These are phyloP conservation scores for Penicillium odoratum DNA, from an alignment of 495 filamentous ascomycete species.

Conservation along the genomic window DNA sequence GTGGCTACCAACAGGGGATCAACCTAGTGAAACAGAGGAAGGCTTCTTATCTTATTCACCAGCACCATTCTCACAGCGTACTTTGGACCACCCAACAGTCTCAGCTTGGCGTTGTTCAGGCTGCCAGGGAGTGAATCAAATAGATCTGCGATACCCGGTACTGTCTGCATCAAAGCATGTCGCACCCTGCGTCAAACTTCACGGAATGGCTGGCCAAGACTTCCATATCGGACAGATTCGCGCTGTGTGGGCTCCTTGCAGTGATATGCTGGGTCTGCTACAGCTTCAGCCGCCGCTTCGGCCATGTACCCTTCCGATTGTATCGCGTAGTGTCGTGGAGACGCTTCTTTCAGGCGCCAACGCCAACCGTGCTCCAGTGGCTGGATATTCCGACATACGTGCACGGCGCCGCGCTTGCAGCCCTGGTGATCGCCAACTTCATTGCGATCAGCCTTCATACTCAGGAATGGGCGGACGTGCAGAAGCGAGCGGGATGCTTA, in stretches of 20 bases:
- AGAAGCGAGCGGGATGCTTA: constrained; percentile 6
- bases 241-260: not conserved
- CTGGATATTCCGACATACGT: constrained; percentile 8
- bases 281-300: not conserved
- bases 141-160: not conserved
- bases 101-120: too few species aligned
- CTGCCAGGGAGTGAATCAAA: too few species aligned
- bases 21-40: not conserved
- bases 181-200: not conserved
- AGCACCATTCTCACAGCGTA: not conserved
- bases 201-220: not conserved
- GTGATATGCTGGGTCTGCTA: not conserved
- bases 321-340: not conserved
- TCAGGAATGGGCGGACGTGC: constrained; percentile 7
- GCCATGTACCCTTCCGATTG: not conserved
- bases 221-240: not conserved
- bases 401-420: not conserved
- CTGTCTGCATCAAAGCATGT: not conserved
- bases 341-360: not conserved
- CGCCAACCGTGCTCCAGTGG: not conserved
- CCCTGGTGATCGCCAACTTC: constrained; percentile 5
- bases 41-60: not conserved
- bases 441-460: constrained; percentile 3
- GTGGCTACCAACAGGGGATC: not conserved
- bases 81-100: not conserved